Evolutionary conservation across 2,329 filamentous ascomycete species (phyloP), one percentile per base, ranked within the genome.

Genomic region (Claviceps pusilla): DNA sequence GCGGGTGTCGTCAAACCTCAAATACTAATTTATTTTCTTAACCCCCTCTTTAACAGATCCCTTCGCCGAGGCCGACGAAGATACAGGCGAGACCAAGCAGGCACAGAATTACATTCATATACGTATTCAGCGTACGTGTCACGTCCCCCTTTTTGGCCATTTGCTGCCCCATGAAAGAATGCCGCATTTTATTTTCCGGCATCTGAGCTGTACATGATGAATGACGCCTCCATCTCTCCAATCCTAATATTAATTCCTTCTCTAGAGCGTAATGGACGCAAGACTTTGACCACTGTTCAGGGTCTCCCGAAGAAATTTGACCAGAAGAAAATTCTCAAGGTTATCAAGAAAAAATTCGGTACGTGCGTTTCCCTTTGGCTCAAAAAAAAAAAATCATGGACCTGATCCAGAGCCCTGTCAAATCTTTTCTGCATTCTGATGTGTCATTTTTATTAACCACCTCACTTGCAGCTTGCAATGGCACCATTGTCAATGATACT

Each of bases 31-130:
- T 45, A 2, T 46, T 11, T 47, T 28, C 3, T 24, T 19, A 1
- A 19, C 19, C 19, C 29, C 14, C 19, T n/a, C 10, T 24, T 50
- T 24, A 19, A 65, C 69, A 96, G 93, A 98, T 86, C 93, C 93
- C 86, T 98, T 98, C 89, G 93, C 93, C 86, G 93, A 97, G 88
- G 93, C 90, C 83, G 93, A 96, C 88, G 91, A 96, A 85, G 90
- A 95, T 75, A 89, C 86, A 74, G 90, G 89, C 80, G 87, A 95
- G 77, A 86, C 83, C 72, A 93, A 93, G 77, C 87, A 93, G 80
- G 84, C 87, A 72, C 88, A 95, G 77, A 94, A 95, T 76, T 95
- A 96, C 74, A 95, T 97, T 73, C 93, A 97, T 78, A 97, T 98
- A 75, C 90, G 93, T 76, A 97, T 97, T 72, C 93, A 98, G 73